Evolutionary conservation across 2,329 filamentous ascomycete species (phyloP).

Genomic region (Pseudocercospora vitis): DNA sequence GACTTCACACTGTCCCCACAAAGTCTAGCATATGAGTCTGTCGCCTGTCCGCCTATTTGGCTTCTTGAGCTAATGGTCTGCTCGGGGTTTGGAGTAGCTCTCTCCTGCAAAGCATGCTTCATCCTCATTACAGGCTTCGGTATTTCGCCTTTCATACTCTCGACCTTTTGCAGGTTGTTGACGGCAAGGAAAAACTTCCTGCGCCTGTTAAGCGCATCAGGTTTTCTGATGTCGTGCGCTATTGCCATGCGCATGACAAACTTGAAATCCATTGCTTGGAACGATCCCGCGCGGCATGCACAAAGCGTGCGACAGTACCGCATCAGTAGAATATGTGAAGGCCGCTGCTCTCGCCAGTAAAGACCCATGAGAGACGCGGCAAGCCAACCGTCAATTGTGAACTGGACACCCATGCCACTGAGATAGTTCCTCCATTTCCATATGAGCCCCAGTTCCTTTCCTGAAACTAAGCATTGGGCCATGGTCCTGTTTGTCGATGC

Average conservation of each 20-base stretch:
- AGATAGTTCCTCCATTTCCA: slow-evolving; percentile 30
- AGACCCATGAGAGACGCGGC: slow-evolving; percentile 28
- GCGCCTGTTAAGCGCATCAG: slow-evolving; percentile 5
- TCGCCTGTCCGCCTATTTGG: neutral
- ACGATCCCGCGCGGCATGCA: slow-evolving; percentile 16
- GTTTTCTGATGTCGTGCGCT: slow-evolving; percentile 32
- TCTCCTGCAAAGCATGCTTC: neutral
- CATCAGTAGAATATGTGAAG: slow-evolving; percentile 32
- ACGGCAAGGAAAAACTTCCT: neutral
- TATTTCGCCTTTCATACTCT: neutral
- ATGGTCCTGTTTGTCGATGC: slow-evolving; percentile 29
- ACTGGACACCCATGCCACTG: slow-evolving; percentile 16
- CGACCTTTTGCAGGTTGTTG: neutral
- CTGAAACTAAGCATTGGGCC: slow-evolving; percentile 27
- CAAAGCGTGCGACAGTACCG: slow-evolving; percentile 29
- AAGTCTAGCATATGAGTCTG: too few relatives aligned
- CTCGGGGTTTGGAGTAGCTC: neutral
- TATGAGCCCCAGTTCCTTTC: slow-evolving; percentile 24
- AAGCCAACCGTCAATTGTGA: slow-evolving; percentile 22
- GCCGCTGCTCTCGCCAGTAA: slow-evolving; percentile 31
- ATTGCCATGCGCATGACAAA: slow-evolving; percentile 29
- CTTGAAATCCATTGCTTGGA: slow-evolving; percentile 22
- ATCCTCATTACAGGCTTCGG: neutral
- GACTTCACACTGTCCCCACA: too few relatives aligned
- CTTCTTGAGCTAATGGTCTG: neutral